Percentiles rank a stretch among this genome's conserved stretches.
Evolutionary conservation across 371 early-diverging fungal species (phyloP).

Genomic region (Fennellomyces sp.): DNA sequence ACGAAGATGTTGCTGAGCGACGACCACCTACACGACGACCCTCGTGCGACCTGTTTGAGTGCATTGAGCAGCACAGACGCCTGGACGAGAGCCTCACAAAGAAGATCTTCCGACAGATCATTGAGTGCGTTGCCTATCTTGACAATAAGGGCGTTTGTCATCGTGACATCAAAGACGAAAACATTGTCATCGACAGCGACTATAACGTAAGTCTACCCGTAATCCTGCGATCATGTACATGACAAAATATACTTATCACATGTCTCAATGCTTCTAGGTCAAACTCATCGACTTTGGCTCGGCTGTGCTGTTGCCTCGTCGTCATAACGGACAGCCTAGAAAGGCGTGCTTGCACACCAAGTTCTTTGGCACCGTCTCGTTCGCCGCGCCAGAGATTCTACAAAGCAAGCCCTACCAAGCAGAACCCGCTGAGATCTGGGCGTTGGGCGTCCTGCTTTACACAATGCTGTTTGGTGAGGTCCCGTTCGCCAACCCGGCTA

Average conservation of each 20-base stretch:
- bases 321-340: constrained; percentile 13
- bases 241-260: neutral
- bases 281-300: constrained; percentile 88
- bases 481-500: constrained; percentile 66
- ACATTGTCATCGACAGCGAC: constrained; percentile 76
- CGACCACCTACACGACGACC: constrained; percentile 40
- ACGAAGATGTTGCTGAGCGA: neutral
- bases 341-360: constrained; percentile 49
- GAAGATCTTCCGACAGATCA: constrained; percentile 74
- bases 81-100: constrained; percentile 64
- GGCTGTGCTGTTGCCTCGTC: constrained; percentile 60
- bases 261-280: constrained; percentile 26
- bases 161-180: constrained; percentile 76
- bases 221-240: neutral
- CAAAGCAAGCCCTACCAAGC: constrained; percentile 70
- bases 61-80: constrained; percentile 69
- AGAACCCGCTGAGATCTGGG: constrained; percentile 83
- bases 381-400: constrained; percentile 84
- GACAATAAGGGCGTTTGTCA: constrained; percentile 60
- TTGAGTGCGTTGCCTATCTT: constrained; percentile 66
- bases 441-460: constrained; percentile 77
- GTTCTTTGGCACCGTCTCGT: constrained; percentile 70
- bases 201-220: constrained; percentile 32
- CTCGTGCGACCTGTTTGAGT: constrained; percentile 81
- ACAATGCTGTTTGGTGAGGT: constrained; percentile 76